phyloP scores from a whole-genome alignment of 2,329 filamentous ascomycete species.

The Colletotrichum cordylinicola region DNA sequence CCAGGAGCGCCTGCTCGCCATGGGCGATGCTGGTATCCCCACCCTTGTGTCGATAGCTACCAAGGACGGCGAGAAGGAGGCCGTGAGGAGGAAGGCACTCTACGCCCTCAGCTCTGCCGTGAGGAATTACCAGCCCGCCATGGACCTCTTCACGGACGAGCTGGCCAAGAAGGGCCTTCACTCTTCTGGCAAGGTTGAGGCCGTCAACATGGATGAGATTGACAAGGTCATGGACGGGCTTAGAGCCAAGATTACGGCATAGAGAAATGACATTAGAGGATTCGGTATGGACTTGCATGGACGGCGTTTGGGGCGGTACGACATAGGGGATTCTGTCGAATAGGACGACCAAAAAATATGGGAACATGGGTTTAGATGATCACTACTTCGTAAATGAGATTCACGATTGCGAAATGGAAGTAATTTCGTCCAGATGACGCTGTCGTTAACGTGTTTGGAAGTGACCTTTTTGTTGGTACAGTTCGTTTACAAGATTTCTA shows the following conservation, averaged over 20 bases:
- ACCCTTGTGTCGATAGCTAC: constrained; percentile 71
- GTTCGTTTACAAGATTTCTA: constrained; percentile 21
- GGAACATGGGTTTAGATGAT: not conserved
- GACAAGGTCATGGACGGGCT: constrained; percentile 76
- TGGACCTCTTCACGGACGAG: constrained; percentile 71
- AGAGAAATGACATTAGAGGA: not conserved
- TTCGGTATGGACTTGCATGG: constrained; percentile 32
- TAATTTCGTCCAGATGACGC: not conserved
- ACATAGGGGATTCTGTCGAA: not conserved
- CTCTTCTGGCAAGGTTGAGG: constrained; percentile 71
- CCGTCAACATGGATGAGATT: constrained; percentile 85
- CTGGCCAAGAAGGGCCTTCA: constrained; percentile 62
- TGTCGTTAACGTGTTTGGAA: not conserved
- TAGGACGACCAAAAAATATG: not conserved
- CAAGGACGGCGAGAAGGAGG: constrained; percentile 61
- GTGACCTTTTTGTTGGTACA: constrained; percentile 21
- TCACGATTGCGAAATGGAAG: not conserved
- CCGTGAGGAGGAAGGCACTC: constrained; percentile 84
- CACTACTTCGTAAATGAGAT: not conserved
- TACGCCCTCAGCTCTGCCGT: constrained; percentile 87
- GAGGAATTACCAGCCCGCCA: constrained; percentile 87
- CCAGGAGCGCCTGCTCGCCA: constrained; percentile 72
- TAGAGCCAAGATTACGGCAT: constrained; percentile 43
- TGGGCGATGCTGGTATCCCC: constrained; percentile 68
- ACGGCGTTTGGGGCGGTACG: constrained; percentile 38